A percentile compares a stretch with the other conserved stretches of the same genome.
Evolutionary conservation across 164 flowering plant species (phyloP).

Genomic region (Chimonanthus salicifolius): DNA sequence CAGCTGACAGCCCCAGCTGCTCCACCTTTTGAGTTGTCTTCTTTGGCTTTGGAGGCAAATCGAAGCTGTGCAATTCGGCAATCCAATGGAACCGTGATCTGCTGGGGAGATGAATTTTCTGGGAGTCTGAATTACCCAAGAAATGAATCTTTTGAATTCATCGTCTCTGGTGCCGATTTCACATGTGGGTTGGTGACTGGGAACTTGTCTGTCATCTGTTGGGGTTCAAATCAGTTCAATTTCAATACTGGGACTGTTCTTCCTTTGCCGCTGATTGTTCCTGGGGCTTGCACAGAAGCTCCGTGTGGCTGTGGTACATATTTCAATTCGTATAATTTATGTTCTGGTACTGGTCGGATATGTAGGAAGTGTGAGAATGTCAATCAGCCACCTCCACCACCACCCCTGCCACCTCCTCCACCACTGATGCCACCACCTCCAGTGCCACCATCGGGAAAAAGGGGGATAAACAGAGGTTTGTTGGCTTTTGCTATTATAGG

Average conservation of each 20-base stretch:
- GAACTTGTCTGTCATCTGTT: slow-evolving; percentile 25
- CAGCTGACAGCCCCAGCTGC: slow-evolving; percentile 34
- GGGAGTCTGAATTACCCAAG: slow-evolving; percentile 17
- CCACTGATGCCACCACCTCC: neutral
- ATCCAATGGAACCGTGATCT: slow-evolving; percentile 39
- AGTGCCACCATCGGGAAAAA: slow-evolving; percentile 11
- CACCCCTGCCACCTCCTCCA: neutral
- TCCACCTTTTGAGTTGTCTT: slow-evolving; percentile 17
- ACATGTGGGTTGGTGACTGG: slow-evolving; percentile 62
- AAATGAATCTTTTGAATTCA: slow-evolving; percentile 37
- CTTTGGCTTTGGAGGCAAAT: slow-evolving; percentile 46
- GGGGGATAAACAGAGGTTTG: slow-evolving; percentile 36
- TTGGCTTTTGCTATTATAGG: slow-evolving; percentile 77
- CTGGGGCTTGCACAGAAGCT: slow-evolving; percentile 67
- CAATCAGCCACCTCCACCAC: neutral
- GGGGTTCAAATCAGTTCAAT: slow-evolving; percentile 49
- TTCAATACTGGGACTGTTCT: slow-evolving; percentile 38
- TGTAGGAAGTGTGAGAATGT: slow-evolving; percentile 37
- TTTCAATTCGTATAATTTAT: slow-evolving; percentile 42
- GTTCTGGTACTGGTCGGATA: slow-evolving; percentile 52
- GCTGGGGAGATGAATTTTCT: slow-evolving; percentile 55
- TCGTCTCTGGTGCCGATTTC: slow-evolving; percentile 57
- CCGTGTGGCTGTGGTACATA: slow-evolving; percentile 51
- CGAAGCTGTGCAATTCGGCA: slow-evolving; percentile 46
- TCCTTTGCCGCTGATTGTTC: slow-evolving; percentile 60